Percentiles rank a stretch among this genome's conserved stretches.
phyloP scores from a whole-genome alignment of 2,329 filamentous ascomycete species.

The Tolypocladium tundrense region DNA sequence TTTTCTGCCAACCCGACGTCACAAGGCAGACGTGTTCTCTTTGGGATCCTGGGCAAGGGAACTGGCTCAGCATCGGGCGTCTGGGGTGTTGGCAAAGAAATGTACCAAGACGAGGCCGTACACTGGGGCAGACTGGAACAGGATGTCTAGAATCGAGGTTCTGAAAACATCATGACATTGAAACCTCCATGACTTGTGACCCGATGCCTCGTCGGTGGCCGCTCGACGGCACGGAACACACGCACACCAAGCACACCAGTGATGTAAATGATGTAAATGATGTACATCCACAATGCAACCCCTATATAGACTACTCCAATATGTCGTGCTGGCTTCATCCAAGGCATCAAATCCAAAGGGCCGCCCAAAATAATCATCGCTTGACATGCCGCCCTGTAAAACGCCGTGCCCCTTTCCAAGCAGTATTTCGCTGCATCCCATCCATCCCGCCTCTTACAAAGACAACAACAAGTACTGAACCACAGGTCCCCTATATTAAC shows the following conservation, averaged over 20 bases:
- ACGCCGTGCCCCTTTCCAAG: not conserved
- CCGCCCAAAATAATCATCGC: not conserved
- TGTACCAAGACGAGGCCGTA: not conserved
- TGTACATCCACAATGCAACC: not conserved
- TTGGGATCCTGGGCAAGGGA: not conserved
- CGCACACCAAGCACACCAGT: not conserved
- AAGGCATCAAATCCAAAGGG: not conserved
- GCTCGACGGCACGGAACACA: no score
- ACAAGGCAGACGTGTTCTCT: not conserved
- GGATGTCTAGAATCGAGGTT: not conserved
- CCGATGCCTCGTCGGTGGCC: not conserved
- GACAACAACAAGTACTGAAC: constrained; percentile 2
- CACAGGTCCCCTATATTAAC: constrained; percentile 27
- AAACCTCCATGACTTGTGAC: not conserved
- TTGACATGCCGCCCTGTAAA: not conserved
- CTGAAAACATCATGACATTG: not conserved
- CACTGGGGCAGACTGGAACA: not conserved
- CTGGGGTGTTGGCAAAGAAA: not conserved
- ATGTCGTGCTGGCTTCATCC: not conserved
- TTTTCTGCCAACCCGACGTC: not conserved
- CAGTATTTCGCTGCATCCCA: not conserved
- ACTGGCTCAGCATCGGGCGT: not conserved
- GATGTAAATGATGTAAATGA: not conserved
- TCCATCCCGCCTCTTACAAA: not conserved
- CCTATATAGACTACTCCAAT: not conserved